Percentiles rank a stretch among this genome's conserved stretches.
phyloP scores from a whole-genome alignment of 1,284 basidiomycete species.

The Leccinum insigne region DNA sequence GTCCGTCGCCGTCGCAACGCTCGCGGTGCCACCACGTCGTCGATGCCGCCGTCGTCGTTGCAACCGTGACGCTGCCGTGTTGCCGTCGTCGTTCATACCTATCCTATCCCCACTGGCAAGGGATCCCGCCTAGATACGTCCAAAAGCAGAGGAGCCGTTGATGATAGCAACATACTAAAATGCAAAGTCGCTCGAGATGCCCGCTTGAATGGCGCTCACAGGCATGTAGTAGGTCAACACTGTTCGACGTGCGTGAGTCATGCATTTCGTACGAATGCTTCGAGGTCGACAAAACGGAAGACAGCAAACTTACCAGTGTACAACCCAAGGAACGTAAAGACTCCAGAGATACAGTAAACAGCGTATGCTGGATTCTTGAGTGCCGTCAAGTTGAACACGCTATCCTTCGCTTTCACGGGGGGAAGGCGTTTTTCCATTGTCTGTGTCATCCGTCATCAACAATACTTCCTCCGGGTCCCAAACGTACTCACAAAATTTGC shows the following conservation, averaged over 20 bases:
- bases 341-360: constrained; percentile 41
- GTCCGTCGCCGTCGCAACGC: no score
- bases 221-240: constrained; percentile 38
- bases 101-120: constrained; percentile 39
- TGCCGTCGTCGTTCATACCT: constrained; percentile 20
- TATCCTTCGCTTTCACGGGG: constrained; percentile 32
- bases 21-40: no score
- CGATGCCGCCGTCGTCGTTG: no score
- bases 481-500: constrained; percentile 35
- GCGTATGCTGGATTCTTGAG: constrained; percentile 43
- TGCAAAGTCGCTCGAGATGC: constrained; percentile 37
- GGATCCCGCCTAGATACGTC: constrained; percentile 41
- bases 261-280: background rate
- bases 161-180: constrained; percentile 50
- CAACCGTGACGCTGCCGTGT: no score
- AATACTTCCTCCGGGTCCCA: background rate
- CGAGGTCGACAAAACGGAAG: background rate
- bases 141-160: constrained; percentile 46
- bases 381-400: constrained; percentile 35
- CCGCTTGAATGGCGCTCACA: constrained; percentile 13
- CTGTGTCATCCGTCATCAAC: constrained; percentile 41
- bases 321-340: constrained; percentile 55
- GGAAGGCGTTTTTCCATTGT: constrained; percentile 39
- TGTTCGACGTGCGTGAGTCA: constrained; percentile 23
- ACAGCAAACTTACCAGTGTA: constrained; percentile 48